Conservation (phyloP, 805 yeast genomes). For the Candida ascalaphidarum region DNA sequence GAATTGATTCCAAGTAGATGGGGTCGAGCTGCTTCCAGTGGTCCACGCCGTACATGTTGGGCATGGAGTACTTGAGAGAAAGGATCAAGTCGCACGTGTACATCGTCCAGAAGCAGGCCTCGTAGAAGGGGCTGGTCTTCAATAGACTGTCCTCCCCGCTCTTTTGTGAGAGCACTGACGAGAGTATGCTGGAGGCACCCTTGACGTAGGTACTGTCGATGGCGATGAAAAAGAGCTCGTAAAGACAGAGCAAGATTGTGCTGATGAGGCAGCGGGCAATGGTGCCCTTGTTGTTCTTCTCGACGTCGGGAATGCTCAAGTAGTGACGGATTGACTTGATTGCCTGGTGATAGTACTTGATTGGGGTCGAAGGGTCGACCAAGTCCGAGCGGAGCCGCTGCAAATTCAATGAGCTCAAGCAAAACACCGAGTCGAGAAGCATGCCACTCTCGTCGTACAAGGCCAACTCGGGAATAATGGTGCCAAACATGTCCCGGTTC, state of each 20-base stretch:
- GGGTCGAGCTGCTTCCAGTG: constrained; percentile 25
- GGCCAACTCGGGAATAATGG: constrained; percentile 26
- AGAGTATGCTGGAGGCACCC: constrained; percentile 26
- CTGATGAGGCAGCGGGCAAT: constrained; percentile 28
- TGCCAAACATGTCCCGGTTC: constrained; percentile 17
- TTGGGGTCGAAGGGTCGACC: constrained; percentile 21
- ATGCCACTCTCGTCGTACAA: constrained; percentile 29
- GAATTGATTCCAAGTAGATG: constrained; percentile 16
- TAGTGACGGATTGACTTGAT: constrained; percentile 24
- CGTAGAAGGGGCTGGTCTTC: constrained; percentile 19
- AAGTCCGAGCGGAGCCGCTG: constrained; percentile 20
- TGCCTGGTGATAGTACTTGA: constrained; percentile 28
- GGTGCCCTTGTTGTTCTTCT: constrained; percentile 16
- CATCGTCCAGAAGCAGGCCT: constrained; percentile 29
- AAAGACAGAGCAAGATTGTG: constrained; percentile 27
- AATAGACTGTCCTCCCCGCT: constrained; percentile 11
- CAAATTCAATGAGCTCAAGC: constrained; percentile 26
- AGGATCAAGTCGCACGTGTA: constrained; percentile 25
- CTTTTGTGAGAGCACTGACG: constrained; percentile 15
- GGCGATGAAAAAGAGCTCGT: constrained; percentile 30
- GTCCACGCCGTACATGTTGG: constrained; percentile 23
- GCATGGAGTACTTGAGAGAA: constrained; percentile 21
- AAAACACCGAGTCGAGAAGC: constrained; percentile 27
- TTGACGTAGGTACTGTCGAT: constrained; percentile 28
- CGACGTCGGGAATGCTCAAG: constrained; percentile 16